Base-by-base conservation (phyloP, 192 early-diverging fungal genomes). In the Coemansia sp. region DNA sequence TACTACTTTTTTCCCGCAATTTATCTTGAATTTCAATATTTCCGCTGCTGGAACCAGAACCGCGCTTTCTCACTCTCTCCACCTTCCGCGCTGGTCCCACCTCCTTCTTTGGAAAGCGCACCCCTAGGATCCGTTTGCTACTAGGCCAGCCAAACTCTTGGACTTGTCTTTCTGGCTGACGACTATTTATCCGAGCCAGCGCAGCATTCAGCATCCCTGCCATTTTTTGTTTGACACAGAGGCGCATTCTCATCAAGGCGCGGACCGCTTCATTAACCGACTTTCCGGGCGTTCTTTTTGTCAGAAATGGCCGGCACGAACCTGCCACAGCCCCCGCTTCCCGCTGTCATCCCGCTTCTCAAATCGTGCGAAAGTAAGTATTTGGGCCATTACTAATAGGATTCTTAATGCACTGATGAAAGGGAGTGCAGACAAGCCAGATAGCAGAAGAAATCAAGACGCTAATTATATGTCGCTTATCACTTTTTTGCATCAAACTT, bases 341-440 rank as follows among this genome's bases (percentile, higher is more conserved):
- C 65, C 36, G 61, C 34, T 11, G 51, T 70, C 12, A 82, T 82
- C 64, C 79, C 79, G n/a, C 54, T 82, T 57, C 67, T 82, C 70
- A 82, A 82, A 61, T 82, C 79, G 14, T 82, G 79, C 48, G 79
- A 82, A 67, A 82, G 79, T 82, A 72, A 25, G 78, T 76, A 52
- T 29, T 16, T 3, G 28, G 25, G 25, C 4, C 12, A 42, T 52
- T 52, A 52, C 8, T 14, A 20, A 52, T 20, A 29, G 14, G 36
- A 8, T 49, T 45, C 59, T 31, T 51, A 18, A 36, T 66, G 50
- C 50, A 52, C 5, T 22, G n/a, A 36, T 51, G 60, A 16, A 60
- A 16, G 4, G 36, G 40, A 25, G 14, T 8, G 42, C 14, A 45
- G 42, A 45, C 17, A 45, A 16, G 17, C 11, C 42, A 3, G 14